A percentile compares a stretch with the other conserved stretches of the same genome.
Evolutionary conservation across 2,329 filamentous ascomycete species (phyloP).

Genomic region (Magnaporthales sp.): DNA sequence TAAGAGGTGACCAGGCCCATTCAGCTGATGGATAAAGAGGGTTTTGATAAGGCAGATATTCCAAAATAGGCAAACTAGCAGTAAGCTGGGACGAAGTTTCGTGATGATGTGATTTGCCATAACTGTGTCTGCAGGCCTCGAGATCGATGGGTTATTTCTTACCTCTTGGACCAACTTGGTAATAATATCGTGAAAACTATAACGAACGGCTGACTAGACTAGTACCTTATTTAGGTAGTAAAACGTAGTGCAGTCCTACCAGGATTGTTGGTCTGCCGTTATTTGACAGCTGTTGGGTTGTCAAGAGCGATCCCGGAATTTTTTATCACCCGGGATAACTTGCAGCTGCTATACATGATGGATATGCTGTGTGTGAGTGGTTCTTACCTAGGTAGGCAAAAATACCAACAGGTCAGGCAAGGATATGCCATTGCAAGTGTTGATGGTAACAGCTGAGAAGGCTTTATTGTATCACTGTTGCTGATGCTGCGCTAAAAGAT

Average conservation of each 20-base stretch:
- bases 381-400: neutral
- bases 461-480: neutral
- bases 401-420: neutral
- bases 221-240: too few species aligned
- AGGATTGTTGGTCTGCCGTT: neutral
- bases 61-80: neutral
- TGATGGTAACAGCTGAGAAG: neutral
- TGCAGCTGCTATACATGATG: neutral
- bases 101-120: too few species aligned
- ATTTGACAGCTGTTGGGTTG: neutral
- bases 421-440: neutral
- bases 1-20: neutral
- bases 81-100: neutral
- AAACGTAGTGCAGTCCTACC: neutral
- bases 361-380: too few species aligned
- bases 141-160: too few species aligned
- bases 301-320: neutral
- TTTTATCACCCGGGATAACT: neutral
- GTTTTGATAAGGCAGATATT: neutral
- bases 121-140: too few species aligned
- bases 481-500: neutral
- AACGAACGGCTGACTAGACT: too few species aligned
- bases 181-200: too few species aligned
- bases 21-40: neutral
- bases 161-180: too few species aligned